Evolutionary conservation across 202 grass and related monocot genomes (phyloP).

Genomic region (Saccharum hybrid): DNA sequence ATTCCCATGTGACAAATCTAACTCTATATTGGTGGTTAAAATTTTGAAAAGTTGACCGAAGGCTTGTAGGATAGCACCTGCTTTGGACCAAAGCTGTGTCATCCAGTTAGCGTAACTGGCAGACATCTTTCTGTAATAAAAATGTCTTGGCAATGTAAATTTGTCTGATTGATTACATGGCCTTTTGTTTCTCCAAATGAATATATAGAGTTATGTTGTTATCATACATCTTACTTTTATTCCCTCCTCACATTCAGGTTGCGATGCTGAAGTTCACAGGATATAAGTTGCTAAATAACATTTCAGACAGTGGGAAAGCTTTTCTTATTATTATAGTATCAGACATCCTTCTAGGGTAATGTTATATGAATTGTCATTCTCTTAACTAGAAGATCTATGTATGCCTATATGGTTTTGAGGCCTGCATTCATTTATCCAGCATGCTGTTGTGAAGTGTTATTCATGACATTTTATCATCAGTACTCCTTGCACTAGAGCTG

Average conservation of each 20-base stretch:
- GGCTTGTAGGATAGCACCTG: not conserved
- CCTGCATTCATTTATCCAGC: slow-evolving; percentile 1
- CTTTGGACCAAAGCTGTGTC: not conserved
- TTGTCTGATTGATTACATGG: slow-evolving; percentile 15
- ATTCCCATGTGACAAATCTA: slow-evolving; percentile 4
- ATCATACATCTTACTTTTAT: slow-evolving; percentile 41
- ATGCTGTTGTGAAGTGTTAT: slow-evolving; percentile 11
- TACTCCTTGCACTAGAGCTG: not conserved
- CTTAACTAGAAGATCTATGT: slow-evolving; percentile 1
- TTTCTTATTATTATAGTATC: slow-evolving; percentile 90
- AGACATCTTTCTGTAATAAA: slow-evolving; percentile 6
- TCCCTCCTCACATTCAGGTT: slow-evolving; percentile 62
- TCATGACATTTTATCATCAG: slow-evolving; percentile 14
- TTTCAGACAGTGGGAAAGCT: slow-evolving; percentile 86
- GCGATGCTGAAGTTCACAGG: slow-evolving; percentile 97
- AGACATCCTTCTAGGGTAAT: slow-evolving; percentile 93
- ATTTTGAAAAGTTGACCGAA: slow-evolving; percentile 2
- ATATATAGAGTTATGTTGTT: slow-evolving; percentile 37
- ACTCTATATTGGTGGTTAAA: not conserved
- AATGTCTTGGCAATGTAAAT: slow-evolving; percentile 7
- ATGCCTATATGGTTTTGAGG: not conserved
- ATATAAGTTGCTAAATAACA: slow-evolving; percentile 93
- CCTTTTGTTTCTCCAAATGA: slow-evolving; percentile 34
- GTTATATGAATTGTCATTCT: slow-evolving; percentile 41
- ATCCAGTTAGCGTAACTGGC: slow-evolving; percentile 18